Conservation (phyloP, 331 rosid genomes). For the Pyrus hybrid region DNA sequence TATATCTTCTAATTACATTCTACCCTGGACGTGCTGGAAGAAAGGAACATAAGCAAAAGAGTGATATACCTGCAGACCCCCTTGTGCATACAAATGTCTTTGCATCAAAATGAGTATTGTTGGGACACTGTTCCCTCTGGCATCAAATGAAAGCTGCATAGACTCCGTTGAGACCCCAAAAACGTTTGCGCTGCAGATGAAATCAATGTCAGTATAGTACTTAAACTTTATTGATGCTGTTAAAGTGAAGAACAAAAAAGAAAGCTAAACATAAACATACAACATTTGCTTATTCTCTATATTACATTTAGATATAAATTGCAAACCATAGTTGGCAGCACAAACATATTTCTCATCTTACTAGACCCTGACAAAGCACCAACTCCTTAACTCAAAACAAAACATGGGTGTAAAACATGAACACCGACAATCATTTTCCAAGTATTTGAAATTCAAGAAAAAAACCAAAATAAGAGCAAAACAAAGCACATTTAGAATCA, state of each 20-base stretch:
- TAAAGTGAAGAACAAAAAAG: not conserved
- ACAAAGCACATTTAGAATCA: not conserved
- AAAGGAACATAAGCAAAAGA: conserved; percentile 9
- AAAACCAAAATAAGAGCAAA: not conserved
- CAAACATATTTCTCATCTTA: too few relatives aligned
- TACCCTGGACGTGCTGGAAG: not conserved
- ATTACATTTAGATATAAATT: too few relatives aligned
- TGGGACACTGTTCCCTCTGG: conserved; percentile 95
- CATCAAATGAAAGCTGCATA: conserved; percentile 96
- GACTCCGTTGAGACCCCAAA: conserved; percentile 98
- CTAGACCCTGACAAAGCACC: not conserved
- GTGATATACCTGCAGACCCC: conserved; percentile 69
- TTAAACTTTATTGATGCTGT: not conserved
- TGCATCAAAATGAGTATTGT: conserved; percentile 88
- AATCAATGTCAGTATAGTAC: conserved; percentile 25
- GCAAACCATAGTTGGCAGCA: too few relatives aligned
- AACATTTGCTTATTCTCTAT: too few relatives aligned
- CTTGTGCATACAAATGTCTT: conserved; percentile 69
- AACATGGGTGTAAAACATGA: not conserved
- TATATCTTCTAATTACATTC: not conserved
- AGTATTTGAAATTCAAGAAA: not conserved
- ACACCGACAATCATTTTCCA: not conserved
- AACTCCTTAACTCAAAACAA: not conserved
- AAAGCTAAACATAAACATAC: not conserved
- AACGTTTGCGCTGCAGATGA: conserved; percentile 63